Conservation (phyloP, 176 grass and related monocot genomes). For the Lolium perenne region DNA sequence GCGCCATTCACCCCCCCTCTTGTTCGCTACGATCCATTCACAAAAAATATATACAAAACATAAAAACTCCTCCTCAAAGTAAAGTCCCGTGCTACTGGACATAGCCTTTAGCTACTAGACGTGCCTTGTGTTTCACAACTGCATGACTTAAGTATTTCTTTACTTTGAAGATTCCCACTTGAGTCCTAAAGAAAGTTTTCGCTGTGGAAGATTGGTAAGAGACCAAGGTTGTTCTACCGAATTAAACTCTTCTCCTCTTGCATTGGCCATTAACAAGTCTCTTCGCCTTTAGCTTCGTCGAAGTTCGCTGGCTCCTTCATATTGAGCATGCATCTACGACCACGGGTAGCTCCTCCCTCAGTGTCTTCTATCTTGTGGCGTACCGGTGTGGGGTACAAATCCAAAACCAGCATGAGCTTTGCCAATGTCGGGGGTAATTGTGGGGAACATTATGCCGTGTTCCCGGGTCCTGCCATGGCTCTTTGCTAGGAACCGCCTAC, state of each 20-base stretch:
- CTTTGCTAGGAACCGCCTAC: no score
- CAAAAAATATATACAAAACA: no score
- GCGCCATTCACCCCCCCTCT: no score
- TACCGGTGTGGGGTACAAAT: background rate
- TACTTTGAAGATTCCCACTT: no score
- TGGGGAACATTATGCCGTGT: no score
- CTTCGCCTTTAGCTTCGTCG: background rate
- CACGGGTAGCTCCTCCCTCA: background rate
- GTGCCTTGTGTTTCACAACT: no score
- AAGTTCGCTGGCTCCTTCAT: background rate
- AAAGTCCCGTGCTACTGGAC: no score
- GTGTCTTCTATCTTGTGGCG: background rate
- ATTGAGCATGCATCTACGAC: background rate
- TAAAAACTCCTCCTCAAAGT: conserved; percentile 30
- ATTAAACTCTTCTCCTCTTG: background rate
- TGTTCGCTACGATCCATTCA: no score
- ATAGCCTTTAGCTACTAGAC: no score
- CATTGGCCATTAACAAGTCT: background rate
- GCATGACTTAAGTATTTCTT: no score
- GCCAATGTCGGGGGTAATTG: background rate
- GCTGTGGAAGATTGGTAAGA: background rate
- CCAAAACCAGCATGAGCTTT: background rate
- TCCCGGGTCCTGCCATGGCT: no score
- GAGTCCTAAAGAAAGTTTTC: no score
- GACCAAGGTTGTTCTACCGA: background rate